Percentiles rank a stretch among this genome's conserved stretches.
phyloP scores from a whole-genome alignment of 2,329 filamentous ascomycete species.

The Fusarium sambucinum region DNA sequence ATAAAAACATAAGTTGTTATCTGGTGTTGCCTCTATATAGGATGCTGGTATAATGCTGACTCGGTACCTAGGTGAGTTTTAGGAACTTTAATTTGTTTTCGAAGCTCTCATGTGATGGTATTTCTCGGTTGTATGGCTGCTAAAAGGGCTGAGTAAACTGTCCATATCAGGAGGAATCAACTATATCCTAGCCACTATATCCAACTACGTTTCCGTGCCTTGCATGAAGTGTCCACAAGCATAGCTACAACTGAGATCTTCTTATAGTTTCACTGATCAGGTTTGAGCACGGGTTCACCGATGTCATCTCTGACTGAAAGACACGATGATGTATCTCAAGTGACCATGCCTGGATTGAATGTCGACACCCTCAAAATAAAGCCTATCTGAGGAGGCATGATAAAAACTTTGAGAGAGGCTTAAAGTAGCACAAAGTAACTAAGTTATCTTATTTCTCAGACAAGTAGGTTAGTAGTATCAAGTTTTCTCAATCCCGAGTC shows the following conservation, averaged over 20 bases:
- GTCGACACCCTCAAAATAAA: conserved; percentile 32
- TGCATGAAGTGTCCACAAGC: neutral
- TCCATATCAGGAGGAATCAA: neutral
- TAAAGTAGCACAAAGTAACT: neutral
- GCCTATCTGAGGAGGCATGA: neutral
- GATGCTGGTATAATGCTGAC: neutral
- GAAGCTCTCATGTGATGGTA: neutral
- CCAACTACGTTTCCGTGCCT: neutral
- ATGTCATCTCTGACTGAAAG: neutral
- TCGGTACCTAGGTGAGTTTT: neutral
- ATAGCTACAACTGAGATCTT: conserved; percentile 13
- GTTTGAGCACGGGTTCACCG: conserved; percentile 15
- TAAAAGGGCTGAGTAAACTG: too few relatives aligned
- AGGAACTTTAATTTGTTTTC: neutral
- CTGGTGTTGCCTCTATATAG: neutral
- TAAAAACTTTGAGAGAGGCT: neutral
- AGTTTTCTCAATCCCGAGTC: too few relatives aligned
- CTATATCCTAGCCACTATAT: neutral
- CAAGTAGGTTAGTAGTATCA: neutral
- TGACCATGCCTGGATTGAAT: conserved; percentile 17
- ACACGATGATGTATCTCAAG: conserved; percentile 1
- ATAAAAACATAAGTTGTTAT: neutral
- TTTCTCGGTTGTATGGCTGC: neutral
- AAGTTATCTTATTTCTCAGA: neutral
- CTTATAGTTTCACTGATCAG: neutral